Evolutionary conservation across 2,329 filamentous ascomycete genomes (phyloP).

Genomic region (Aspergillus eucalypticola): DNA sequence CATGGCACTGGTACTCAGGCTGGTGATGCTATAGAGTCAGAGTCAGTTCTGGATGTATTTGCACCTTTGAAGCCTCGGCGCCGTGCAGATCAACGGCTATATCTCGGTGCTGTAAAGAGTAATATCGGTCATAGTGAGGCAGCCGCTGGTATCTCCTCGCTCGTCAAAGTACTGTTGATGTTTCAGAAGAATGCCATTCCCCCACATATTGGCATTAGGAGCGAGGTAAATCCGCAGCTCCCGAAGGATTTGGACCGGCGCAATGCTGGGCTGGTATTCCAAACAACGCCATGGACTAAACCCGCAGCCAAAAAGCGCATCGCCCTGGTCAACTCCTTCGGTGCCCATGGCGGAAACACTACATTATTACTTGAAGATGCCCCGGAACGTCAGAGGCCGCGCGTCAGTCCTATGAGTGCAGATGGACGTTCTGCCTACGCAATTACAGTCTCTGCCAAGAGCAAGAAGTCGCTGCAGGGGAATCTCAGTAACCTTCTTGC

Average conservation of each 20-base stretch:
- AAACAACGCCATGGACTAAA: slow-evolving; percentile 11
- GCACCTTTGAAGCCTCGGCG: slow-evolving; percentile 45
- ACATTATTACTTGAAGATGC: slow-evolving; percentile 62
- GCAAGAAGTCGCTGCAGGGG: slow-evolving; percentile 41
- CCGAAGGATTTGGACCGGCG: slow-evolving; percentile 31
- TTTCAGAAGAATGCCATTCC: slow-evolving; percentile 63
- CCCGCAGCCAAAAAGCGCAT: not conserved
- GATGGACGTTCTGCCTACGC: slow-evolving; percentile 53
- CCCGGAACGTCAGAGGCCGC: slow-evolving; percentile 32
- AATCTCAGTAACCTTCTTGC: slow-evolving; percentile 55
- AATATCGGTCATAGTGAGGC: slow-evolving; percentile 51
- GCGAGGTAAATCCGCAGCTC: slow-evolving; percentile 33
- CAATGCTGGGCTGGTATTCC: slow-evolving; percentile 21
- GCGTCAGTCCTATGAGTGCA: slow-evolving; percentile 11
- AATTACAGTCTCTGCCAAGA: slow-evolving; percentile 60
- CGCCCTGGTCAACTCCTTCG: slow-evolving; percentile 65
- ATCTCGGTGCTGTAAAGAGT: slow-evolving; percentile 35
- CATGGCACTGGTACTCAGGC: slow-evolving; percentile 44
- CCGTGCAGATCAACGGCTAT: slow-evolving; percentile 21
- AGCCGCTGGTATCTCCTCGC: slow-evolving; percentile 33
- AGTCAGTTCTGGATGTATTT: slow-evolving; percentile 37
- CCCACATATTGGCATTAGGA: slow-evolving; percentile 67
- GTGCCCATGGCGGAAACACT: slow-evolving; percentile 69
- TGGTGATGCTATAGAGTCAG: slow-evolving; percentile 42
- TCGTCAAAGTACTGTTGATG: slow-evolving; percentile 68